Percentiles rank a stretch among this genome's conserved stretches.
phyloP scores from a whole-genome alignment of 257 asterid species.

The Solanum bukasovii region DNA sequence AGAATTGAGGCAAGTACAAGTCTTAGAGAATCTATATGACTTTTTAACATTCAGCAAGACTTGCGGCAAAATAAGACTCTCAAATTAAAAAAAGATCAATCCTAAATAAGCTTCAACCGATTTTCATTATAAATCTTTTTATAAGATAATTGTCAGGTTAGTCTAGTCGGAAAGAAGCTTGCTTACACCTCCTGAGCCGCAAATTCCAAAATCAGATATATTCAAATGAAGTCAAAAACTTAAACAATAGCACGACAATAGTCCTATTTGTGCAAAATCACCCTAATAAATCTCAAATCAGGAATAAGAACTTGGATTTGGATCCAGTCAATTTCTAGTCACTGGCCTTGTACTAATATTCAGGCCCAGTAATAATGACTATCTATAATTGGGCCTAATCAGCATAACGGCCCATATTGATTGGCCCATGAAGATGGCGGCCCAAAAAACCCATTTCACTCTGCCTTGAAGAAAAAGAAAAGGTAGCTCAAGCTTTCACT shows the following conservation, averaged over 20 bases:
- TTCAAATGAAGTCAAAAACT: not conserved
- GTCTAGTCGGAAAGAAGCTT: not conserved
- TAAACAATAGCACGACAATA: not conserved
- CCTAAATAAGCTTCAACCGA: not conserved
- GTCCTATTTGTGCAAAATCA: not conserved
- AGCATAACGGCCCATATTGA: not conserved
- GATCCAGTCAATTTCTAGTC: not conserved
- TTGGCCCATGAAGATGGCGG: not conserved
- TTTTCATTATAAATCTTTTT: too few species aligned
- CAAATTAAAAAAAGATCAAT: too few species aligned
- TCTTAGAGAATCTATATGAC: not conserved
- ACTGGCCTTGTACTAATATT: not conserved
- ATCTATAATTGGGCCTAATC: not conserved
- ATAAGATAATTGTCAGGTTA: not conserved
- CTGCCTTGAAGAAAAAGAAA: constrained; percentile 59
- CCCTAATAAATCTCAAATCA: not conserved
- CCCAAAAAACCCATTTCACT: not conserved
- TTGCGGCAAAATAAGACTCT: too few species aligned
- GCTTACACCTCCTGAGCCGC: not conserved
- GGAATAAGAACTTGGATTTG: not conserved
- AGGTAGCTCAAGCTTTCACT: not conserved
- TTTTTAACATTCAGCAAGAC: not conserved
- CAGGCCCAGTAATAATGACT: not conserved
- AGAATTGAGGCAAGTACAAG: not conserved
- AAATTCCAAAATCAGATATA: not conserved